These are phyloP conservation scores for Fusarium incarnatum DNA, from an alignment of 2,329 filamentous ascomycete species.

Conservation along the genomic window DNA sequence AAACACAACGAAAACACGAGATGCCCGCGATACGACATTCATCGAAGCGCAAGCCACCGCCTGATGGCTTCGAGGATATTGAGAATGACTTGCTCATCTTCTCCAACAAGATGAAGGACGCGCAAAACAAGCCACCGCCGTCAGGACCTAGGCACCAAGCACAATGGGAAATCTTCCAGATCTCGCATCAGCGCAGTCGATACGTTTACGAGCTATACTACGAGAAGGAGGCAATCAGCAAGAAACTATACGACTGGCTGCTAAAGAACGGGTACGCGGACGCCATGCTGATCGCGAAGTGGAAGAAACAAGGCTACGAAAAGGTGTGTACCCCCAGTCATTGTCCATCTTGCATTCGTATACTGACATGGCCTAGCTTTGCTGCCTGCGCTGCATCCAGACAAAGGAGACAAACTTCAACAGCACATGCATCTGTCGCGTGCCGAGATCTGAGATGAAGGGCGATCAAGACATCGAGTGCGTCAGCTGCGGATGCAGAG, in stretches of 20 bases:
- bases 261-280: constrained; percentile 98
- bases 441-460: constrained; percentile 89
- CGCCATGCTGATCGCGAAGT: constrained; percentile 95
- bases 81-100: constrained; percentile 89
- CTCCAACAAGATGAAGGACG: constrained; percentile 92
- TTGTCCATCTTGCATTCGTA: neutral
- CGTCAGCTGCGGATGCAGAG: constrained; percentile 92
- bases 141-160: constrained; percentile 88
- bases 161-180: constrained; percentile 97
- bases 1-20: neutral
- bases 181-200: constrained; percentile 88
- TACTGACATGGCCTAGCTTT: constrained; percentile 69
- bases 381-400: constrained; percentile 95
- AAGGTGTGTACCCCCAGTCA: constrained; percentile 72
- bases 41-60: constrained; percentile 83
- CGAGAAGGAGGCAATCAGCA: constrained; percentile 94
- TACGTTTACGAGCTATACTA: constrained; percentile 99
- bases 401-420: constrained; percentile 99
- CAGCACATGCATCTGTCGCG: constrained; percentile 95
- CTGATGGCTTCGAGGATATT: constrained; percentile 88
- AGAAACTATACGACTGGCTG: constrained; percentile 92
- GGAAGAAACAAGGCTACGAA: constrained; percentile 99
- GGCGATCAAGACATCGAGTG: constrained; percentile 92
- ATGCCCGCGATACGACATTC: constrained; percentile 85
- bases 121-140: constrained; percentile 87